These are phyloP conservation scores for Geranium incanum DNA, from an alignment of 441 rosid genomes.

Conservation along the genomic window DNA sequence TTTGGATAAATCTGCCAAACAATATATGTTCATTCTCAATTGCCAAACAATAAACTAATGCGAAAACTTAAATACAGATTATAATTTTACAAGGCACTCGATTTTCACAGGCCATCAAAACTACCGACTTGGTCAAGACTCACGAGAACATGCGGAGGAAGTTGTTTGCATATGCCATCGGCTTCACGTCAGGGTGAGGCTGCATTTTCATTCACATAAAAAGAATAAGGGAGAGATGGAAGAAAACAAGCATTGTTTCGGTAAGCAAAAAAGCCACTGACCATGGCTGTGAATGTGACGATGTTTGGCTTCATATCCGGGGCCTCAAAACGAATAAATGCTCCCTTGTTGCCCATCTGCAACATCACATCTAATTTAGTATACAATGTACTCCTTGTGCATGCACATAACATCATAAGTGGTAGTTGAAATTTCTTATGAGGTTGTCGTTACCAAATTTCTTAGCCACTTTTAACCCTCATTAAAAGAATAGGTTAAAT, in stretches of 20 bases:
- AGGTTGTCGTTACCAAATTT: no score
- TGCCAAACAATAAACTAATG: neutral
- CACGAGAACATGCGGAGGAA: conserved; percentile 75
- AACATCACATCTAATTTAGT: neutral
- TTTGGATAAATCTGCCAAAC: neutral
- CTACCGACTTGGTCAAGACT: neutral
- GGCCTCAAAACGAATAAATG: conserved; percentile 82
- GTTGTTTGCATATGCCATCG: conserved; percentile 95
- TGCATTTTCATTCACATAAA: conserved; percentile 29
- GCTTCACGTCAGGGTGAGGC: conserved; percentile 94
- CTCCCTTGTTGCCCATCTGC: conserved; percentile 99
- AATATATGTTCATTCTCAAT: neutral
- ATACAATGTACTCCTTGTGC: no score
- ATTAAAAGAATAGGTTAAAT: no score
- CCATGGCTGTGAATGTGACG: conserved; percentile 90
- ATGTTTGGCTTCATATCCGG: conserved; percentile 86
- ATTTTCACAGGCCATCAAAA: neutral
- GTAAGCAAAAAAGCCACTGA: conserved; percentile 32
- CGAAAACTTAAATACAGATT: neutral
- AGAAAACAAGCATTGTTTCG: neutral
- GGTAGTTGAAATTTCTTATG: no score
- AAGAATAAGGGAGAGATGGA: neutral
- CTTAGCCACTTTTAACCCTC: no score
- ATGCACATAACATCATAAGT: no score
- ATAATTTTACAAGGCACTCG: neutral